Percentiles rank a stretch among this genome's conserved stretches.
These are phyloP conservation scores for Vicia sativa DNA, from an alignment of 306 rosid genomes.

Conservation along the genomic window DNA sequence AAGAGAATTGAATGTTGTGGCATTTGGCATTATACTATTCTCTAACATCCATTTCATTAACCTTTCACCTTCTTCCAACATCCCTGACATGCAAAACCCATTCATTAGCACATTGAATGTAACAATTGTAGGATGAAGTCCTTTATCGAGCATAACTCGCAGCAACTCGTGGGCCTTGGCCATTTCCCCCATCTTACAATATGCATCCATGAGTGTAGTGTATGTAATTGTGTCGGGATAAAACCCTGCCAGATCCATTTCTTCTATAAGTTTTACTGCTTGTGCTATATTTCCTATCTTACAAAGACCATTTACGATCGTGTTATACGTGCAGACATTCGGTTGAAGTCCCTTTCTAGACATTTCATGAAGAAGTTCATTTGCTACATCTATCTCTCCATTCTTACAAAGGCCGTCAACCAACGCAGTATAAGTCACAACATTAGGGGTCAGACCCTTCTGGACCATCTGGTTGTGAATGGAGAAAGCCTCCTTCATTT, in stretches of 20 bases:
- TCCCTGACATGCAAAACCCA: conserved; percentile 83
- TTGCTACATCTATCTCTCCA: conserved; percentile 80
- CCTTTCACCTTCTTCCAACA: conserved; percentile 81
- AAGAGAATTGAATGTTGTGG: conserved; percentile 77
- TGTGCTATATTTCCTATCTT: conserved; percentile 71
- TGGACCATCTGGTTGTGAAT: conserved; percentile 82
- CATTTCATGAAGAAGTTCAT: conserved; percentile 87
- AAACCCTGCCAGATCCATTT: conserved; percentile 75
- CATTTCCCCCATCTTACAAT: conserved; percentile 78
- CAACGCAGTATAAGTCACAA: conserved; percentile 77
- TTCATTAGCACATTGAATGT: conserved; percentile 91
- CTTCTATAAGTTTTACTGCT: conserved; percentile 67
- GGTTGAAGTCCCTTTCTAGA: conserved; percentile 72
- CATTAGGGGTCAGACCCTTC: conserved; percentile 65
- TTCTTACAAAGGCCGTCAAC: conserved; percentile 84
- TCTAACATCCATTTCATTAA: conserved; percentile 81
- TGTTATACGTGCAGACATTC: conserved; percentile 75
- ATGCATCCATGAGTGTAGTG: conserved; percentile 87
- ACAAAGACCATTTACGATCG: conserved; percentile 80
- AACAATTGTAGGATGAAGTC: conserved; percentile 81
- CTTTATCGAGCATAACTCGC: conserved; percentile 65
- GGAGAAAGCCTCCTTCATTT: conserved; percentile 74
- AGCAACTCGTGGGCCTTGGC: conserved; percentile 68
- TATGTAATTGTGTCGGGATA: conserved; percentile 77
- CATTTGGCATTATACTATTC: conserved; percentile 73